A percentile compares a stretch with the other conserved stretches of the same genome.
phyloP scores from a whole-genome alignment of 2,329 filamentous ascomycete genomes.

The Diatrype stigma region DNA sequence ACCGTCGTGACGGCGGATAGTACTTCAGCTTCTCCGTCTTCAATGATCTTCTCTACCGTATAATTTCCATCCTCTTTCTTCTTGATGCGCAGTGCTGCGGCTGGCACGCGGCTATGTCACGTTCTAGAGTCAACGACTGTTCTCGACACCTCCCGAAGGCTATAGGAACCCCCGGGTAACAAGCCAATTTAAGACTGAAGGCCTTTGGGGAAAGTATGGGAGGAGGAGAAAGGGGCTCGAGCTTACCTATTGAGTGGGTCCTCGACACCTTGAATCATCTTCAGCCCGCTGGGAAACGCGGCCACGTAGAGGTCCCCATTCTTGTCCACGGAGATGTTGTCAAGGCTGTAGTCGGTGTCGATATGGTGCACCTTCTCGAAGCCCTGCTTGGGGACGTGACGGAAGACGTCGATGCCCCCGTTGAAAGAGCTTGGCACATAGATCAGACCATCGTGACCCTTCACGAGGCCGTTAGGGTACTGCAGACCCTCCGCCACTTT shows the following conservation, averaged over 20 bases:
- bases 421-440: slow-evolving; percentile 7
- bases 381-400: slow-evolving; percentile 4
- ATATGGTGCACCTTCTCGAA: slow-evolving; percentile 15
- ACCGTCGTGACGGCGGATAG: slow-evolving; percentile 21
- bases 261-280: slow-evolving; percentile 8
- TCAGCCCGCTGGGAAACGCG: slow-evolving; percentile 14
- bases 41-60: slow-evolving; percentile 21
- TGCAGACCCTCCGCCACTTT: slow-evolving; percentile 17
- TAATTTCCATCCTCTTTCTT: slow-evolving; percentile 11
- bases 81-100: slow-evolving; percentile 18
- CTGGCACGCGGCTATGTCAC: slow-evolving; percentile 1
- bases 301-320: slow-evolving; percentile 23
- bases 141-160: too few relatives aligned
- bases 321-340: slow-evolving; percentile 23
- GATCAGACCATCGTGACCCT: slow-evolving; percentile 20
- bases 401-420: slow-evolving; percentile 2
- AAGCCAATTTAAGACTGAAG: too few relatives aligned
- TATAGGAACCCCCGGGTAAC: too few relatives aligned
- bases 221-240: too few relatives aligned
- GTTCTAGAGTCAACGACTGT: too few relatives aligned
- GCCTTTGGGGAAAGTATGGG: too few relatives aligned
- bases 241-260: slow-evolving; percentile 13
- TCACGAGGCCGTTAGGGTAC: slow-evolving; percentile 29
- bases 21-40: slow-evolving; percentile 21
- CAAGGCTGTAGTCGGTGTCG: slow-evolving; percentile 16